phyloP scores from a whole-genome alignment of 2,329 filamentous ascomycete species.

The Delphinella strobiligena region DNA sequence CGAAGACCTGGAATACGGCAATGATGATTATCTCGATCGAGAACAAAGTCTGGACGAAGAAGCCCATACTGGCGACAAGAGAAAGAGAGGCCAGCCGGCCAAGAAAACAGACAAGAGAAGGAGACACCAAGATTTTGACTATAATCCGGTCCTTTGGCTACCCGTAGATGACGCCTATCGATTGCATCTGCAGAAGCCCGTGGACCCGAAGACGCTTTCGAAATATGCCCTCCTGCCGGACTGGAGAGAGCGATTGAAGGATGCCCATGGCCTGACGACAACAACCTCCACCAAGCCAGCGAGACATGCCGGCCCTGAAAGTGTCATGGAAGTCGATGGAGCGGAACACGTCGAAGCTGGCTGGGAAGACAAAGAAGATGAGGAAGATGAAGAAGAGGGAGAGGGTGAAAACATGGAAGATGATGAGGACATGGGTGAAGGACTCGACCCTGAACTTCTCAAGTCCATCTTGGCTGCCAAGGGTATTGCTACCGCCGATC shows the following conservation, averaged over 20 bases:
- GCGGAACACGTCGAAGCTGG: constrained; percentile 11
- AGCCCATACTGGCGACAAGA: constrained; percentile 16
- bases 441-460: constrained; percentile 27
- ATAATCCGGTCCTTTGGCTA: constrained; percentile 4
- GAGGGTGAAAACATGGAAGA: constrained; percentile 13
- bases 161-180: not conserved
- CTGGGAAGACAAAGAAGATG: constrained; percentile 10
- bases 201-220: constrained; percentile 11
- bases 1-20: constrained; percentile 36
- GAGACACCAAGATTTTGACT: constrained; percentile 5
- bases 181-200: constrained; percentile 9
- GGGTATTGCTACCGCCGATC: constrained; percentile 27
- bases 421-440: constrained; percentile 8
- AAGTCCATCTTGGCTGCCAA: constrained; percentile 19
- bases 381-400: constrained; percentile 10
- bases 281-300: not conserved
- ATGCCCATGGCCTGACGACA: constrained; percentile 12
- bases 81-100: constrained; percentile 15
- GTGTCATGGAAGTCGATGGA: constrained; percentile 7
- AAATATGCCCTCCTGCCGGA: constrained; percentile 31
- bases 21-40: constrained; percentile 32
- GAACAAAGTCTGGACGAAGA: constrained; percentile 10
- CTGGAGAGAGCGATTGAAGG: constrained; percentile 29
- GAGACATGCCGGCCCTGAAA: constrained; percentile 2
- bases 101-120: constrained; percentile 8